Evolutionary conservation across 2,329 filamentous ascomycete species (phyloP).

Genomic region (Delphinella strobiligena): DNA sequence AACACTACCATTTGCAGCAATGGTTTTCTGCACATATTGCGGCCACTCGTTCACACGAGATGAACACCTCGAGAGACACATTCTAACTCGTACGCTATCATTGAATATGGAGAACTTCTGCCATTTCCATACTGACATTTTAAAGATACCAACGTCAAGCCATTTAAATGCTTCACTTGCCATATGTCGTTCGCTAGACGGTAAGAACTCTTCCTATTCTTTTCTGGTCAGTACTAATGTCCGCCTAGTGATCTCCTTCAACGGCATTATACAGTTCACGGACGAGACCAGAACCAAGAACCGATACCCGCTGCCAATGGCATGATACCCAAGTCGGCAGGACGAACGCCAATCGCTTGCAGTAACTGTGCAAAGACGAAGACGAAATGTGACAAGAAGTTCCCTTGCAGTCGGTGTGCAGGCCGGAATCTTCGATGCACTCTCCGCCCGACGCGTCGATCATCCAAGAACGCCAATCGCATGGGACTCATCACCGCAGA

Average conservation of each 20-base stretch:
- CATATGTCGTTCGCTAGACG: constrained; percentile 43
- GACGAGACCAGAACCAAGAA: constrained; percentile 37
- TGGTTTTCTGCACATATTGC: constrained; percentile 44
- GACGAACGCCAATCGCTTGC: constrained; percentile 40
- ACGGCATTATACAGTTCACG: constrained; percentile 40
- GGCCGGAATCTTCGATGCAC: constrained; percentile 36
- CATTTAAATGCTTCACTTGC: constrained; percentile 42
- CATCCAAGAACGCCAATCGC: constrained; percentile 31
- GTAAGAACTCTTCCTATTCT: constrained; percentile 21
- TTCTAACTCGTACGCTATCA: constrained; percentile 35
- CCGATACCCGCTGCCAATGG: constrained; percentile 34
- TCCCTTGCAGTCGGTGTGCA: constrained; percentile 41
- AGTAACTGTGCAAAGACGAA: constrained; percentile 43
- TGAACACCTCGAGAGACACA: constrained; percentile 41
- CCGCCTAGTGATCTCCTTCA: constrained; percentile 36
- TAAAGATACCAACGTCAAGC: constrained; percentile 42
- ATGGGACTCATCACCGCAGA: constrained; percentile 17
- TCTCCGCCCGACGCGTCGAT: constrained; percentile 34
- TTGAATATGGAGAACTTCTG: background rate
- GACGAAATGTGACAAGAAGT: constrained; percentile 43
- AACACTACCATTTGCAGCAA: constrained; percentile 12
- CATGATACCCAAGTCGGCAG: constrained; percentile 40
- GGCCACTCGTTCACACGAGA: constrained; percentile 41
- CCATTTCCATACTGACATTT: constrained; percentile 6
- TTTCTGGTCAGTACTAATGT: constrained; percentile 6